phyloP scores from a whole-genome alignment of 768 basidiomycete genomes.

The Suillus brevipes region DNA sequence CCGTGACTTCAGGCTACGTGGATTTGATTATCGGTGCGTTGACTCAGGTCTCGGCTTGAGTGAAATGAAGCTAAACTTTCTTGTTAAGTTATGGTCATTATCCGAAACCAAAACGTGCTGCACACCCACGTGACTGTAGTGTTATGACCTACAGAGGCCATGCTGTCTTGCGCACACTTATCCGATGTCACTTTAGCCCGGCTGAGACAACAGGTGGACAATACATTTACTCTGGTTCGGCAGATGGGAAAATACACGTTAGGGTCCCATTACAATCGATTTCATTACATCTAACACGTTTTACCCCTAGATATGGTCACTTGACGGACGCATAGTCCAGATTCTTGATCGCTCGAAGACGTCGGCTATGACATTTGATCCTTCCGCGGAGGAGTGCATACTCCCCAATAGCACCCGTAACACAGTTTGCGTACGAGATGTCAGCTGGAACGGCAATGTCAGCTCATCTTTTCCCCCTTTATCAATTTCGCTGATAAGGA shows the following conservation, averaged over 20 bases:
- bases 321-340: constrained; percentile 86
- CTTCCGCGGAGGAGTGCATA: constrained; percentile 60
- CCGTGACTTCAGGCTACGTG: constrained; percentile 52
- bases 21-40: constrained; percentile 83
- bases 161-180: constrained; percentile 84
- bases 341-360: constrained; percentile 79
- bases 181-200: constrained; percentile 96
- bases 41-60: not conserved
- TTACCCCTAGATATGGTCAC: constrained; percentile 78
- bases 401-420: constrained; percentile 24
- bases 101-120: constrained; percentile 55
- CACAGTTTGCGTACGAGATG: constrained; percentile 79
- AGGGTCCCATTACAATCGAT: constrained; percentile 23
- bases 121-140: constrained; percentile 88
- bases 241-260: constrained; percentile 84
- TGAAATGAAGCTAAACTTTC: constrained; percentile 13
- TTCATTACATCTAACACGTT: constrained; percentile 7
- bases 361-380: constrained; percentile 68
- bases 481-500: constrained; percentile 1
- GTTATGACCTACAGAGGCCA: constrained; percentile 97
- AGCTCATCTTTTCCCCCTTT: not conserved
- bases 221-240: constrained; percentile 93
- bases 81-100: constrained; percentile 59
- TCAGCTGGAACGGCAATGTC: constrained; percentile 82
- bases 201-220: constrained; percentile 86